phyloP scores from a whole-genome alignment of 2,329 filamentous ascomycete genomes.

The Colletotrichum melonis region DNA sequence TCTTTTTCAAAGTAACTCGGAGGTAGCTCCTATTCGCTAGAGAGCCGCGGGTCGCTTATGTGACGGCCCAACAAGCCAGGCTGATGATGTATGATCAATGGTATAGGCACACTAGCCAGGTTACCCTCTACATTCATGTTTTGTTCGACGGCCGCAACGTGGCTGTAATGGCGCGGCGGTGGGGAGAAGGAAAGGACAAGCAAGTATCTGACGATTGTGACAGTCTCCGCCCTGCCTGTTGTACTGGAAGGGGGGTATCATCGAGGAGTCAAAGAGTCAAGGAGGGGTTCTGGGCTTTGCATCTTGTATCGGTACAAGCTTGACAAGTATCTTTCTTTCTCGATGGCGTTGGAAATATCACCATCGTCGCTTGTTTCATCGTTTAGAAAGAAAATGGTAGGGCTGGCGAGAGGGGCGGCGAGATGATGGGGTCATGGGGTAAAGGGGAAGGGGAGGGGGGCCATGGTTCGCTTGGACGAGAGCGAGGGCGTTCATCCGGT shows the following conservation, averaged over 20 bases:
- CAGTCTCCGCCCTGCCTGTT: neutral
- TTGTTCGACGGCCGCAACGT: neutral
- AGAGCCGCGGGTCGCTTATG: neutral
- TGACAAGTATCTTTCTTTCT: slow-evolving; percentile 21
- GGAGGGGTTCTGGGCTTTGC: neutral
- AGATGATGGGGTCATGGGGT: neutral
- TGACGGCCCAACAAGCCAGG: neutral
- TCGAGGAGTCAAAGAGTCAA: too few relatives aligned
- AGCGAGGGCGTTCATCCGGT: neutral
- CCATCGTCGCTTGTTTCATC: neutral
- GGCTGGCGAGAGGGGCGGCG: neutral
- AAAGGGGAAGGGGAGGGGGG: too few relatives aligned
- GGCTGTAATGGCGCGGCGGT: neutral
- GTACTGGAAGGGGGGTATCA: neutral
- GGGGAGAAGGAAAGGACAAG: neutral
- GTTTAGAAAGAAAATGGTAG: neutral
- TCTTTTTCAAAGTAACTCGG: neutral
- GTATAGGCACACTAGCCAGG: neutral
- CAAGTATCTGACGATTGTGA: neutral
- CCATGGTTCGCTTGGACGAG: neutral
- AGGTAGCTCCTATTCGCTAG: neutral
- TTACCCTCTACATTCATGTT: neutral
- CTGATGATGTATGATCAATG: neutral
- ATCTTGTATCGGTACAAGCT: slow-evolving; percentile 25
- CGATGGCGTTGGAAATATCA: neutral